Evolutionary conservation across 1,139 yeast species (phyloP).

Genomic region (Geotrichum carabidarum): DNA sequence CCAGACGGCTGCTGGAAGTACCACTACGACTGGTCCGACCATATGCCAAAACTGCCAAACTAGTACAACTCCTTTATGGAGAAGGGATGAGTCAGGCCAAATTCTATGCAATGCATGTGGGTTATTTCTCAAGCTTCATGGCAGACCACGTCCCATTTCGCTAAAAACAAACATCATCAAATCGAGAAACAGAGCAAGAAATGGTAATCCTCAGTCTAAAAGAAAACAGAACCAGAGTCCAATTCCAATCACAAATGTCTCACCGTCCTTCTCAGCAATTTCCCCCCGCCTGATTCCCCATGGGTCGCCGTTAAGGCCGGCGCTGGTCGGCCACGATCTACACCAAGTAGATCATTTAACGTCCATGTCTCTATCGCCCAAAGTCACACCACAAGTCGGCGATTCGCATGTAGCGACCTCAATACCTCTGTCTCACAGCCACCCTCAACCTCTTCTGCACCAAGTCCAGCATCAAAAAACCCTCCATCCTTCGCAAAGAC

Average conservation of each 20-base stretch:
- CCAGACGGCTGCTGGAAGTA: neutral
- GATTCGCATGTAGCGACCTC: conserved; percentile 2
- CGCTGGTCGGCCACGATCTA: conserved; percentile 19
- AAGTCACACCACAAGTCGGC: neutral
- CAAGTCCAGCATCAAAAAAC: neutral
- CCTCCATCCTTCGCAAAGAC: conserved; percentile 15
- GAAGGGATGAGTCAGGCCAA: conserved; percentile 89
- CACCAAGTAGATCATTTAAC: conserved; percentile 15
- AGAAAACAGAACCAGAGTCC: conserved; percentile 21
- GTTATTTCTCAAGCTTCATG: conserved; percentile 78
- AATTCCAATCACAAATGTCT: conserved; percentile 24
- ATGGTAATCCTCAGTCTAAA: conserved; percentile 13
- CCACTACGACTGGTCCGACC: conserved; percentile 39
- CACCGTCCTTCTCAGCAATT: conserved; percentile 25
- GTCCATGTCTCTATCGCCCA: conserved; percentile 14
- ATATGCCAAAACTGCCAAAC: conserved; percentile 86
- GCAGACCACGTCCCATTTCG: conserved; percentile 85
- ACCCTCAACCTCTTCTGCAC: neutral
- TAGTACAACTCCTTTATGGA: conserved; percentile 89
- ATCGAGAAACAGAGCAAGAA: conserved; percentile 64
- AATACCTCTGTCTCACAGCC: neutral
- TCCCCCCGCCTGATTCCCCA: conserved; percentile 27
- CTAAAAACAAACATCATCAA: conserved; percentile 88
- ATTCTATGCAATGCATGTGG: conserved; percentile 95
- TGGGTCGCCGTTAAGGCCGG: conserved; percentile 22